These are phyloP conservation scores for Blastobotrys parvus DNA, from an alignment of 805 yeast species.

Conservation along the genomic window DNA sequence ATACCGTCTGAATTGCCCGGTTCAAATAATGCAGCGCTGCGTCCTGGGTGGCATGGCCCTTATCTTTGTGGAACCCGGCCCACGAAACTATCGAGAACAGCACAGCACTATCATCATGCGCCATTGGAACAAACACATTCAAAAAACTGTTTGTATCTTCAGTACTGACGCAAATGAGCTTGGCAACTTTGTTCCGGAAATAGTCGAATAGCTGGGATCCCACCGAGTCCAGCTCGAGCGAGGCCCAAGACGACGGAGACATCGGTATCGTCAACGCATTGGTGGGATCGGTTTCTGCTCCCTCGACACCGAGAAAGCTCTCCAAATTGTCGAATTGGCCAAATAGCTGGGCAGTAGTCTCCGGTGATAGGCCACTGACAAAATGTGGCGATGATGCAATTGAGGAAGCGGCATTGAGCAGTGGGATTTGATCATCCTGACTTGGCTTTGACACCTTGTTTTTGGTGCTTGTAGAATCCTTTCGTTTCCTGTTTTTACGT, in stretches of 20 bases:
- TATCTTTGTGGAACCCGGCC: conserved; percentile 35
- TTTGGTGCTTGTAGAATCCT: neutral
- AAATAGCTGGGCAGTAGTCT: neutral
- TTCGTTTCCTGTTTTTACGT: conserved; percentile 32
- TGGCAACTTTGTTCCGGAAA: conserved; percentile 34
- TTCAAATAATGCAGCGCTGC: conserved; percentile 20
- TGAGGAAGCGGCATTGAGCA: neutral
- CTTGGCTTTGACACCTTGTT: neutral
- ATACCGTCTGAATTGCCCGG: conserved; percentile 18
- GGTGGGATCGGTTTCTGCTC: neutral
- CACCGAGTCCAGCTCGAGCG: conserved; percentile 33
- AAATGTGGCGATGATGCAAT: neutral
- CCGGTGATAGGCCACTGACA: neutral
- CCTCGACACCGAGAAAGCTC: neutral
- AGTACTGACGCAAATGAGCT: conserved; percentile 41
- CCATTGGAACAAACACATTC: conserved; percentile 45
- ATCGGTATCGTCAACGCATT: neutral
- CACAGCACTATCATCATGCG: conserved; percentile 40
- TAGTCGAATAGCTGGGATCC: conserved; percentile 41
- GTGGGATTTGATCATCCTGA: neutral
- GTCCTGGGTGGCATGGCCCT: conserved; percentile 20
- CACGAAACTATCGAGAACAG: conserved; percentile 49
- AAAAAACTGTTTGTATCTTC: conserved; percentile 43
- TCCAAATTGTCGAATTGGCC: neutral
- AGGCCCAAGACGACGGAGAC: conserved; percentile 8